phyloP scores from a whole-genome alignment of 1,284 basidiomycete species.

The Pisolithus thermaeus region DNA sequence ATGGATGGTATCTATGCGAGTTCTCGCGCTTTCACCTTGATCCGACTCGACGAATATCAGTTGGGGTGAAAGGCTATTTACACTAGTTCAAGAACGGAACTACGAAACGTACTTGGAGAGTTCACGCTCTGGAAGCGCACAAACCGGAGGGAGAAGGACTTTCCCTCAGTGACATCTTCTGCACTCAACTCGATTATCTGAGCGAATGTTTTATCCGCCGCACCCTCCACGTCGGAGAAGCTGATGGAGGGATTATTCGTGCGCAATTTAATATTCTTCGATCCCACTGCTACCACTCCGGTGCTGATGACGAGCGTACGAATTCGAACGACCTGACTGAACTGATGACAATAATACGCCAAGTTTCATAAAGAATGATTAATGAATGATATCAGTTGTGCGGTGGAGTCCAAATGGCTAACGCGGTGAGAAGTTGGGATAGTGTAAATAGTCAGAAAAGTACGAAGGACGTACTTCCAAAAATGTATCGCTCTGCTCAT shows the following conservation, averaged over 20 bases:
- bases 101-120: constrained; percentile 39
- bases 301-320: constrained; percentile 64
- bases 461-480: too few species aligned
- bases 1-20: constrained; percentile 74
- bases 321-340: constrained; percentile 75
- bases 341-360: constrained; percentile 35
- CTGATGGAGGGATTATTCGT: constrained; percentile 63
- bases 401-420: too few species aligned
- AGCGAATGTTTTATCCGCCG: constrained; percentile 42
- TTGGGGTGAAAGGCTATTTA: neutral
- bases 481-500: too few species aligned
- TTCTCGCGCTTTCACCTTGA: constrained; percentile 67
- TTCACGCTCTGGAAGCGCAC: constrained; percentile 79
- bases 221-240: constrained; percentile 61
- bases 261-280: constrained; percentile 61
- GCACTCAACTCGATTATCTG: constrained; percentile 52
- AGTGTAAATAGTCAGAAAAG: too few species aligned
- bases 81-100: neutral
- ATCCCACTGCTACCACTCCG: constrained; percentile 46
- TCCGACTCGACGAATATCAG: constrained; percentile 78
- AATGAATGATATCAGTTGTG: too few species aligned
- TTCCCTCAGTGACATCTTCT: constrained; percentile 50
- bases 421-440: too few species aligned
- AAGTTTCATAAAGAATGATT: neutral
- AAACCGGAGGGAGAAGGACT: constrained; percentile 57